These are phyloP conservation scores for Lecanosticta acicola DNA, from an alignment of 2,329 filamentous ascomycete species.

Conservation along the genomic window DNA sequence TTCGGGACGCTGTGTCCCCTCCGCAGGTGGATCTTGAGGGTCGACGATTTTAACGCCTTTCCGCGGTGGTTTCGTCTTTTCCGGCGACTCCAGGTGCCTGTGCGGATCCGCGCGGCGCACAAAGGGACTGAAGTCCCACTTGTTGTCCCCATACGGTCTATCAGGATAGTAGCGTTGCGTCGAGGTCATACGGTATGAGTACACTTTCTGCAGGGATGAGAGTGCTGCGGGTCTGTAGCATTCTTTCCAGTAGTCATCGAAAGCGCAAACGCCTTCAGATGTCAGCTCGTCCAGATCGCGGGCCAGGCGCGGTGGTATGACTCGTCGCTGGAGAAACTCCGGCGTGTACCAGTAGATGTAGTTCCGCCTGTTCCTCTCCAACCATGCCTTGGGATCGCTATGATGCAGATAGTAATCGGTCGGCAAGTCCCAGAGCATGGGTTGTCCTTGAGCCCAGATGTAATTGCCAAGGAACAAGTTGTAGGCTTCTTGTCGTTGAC, in stretches of 20 bases:
- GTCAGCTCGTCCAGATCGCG: constrained; percentile 6
- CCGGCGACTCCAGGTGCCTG: constrained; percentile 46
- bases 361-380: constrained; percentile 54
- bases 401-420: constrained; percentile 98
- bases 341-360: constrained; percentile 91
- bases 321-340: constrained; percentile 59
- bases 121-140: constrained; percentile 84
- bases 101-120: constrained; percentile 54
- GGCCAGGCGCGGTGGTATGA: constrained; percentile 46
- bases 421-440: constrained; percentile 92
- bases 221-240: constrained; percentile 87
- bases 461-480: constrained; percentile 97
- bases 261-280: constrained; percentile 47
- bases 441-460: constrained; percentile 76
- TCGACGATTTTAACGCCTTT: constrained; percentile 68
- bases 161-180: constrained; percentile 78
- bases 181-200: constrained; percentile 81
- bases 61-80: constrained; percentile 59
- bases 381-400: constrained; percentile 69
- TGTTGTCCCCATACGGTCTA: constrained; percentile 60
- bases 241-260: constrained; percentile 95
- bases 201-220: constrained; percentile 87
- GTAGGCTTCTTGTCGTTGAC: constrained; percentile 95
- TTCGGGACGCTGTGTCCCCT: constrained; percentile 4
- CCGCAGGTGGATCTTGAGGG: constrained; percentile 37